Evolutionary conservation across 352 stramenopile genomes (phyloP), one percentile per base, ranked within the genome.

Genomic region (Phytophthora chlamydospora): DNA sequence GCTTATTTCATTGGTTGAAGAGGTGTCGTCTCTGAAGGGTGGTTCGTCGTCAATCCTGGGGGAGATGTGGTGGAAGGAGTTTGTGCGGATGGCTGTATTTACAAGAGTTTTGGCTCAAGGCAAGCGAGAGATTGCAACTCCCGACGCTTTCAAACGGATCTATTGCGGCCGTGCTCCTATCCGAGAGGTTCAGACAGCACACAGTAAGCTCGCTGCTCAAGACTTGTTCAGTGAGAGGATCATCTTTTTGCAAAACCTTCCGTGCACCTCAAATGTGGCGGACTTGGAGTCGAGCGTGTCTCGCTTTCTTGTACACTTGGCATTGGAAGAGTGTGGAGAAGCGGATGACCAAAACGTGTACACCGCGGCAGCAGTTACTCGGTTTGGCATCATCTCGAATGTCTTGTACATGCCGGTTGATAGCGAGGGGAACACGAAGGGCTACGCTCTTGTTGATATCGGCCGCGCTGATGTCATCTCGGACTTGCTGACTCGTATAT

Each of bases 271-370:
- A n/a, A 71, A 73, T 42, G 46, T 86, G 19, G 47, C 57, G 1
- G 72, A 83, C 8, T 54, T 93, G 17, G 42, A 67, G 34, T 31
- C 46, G 5, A 71, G 67, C 1, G 21, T 93, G 5, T 87, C 82
- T 27, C 80, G 76, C 6, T 90, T 82, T 44, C 62, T 93, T 21
- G 62, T 82, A 13, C 84, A 88, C 41, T 50, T 91, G 12, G 80
- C 82, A 24, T 68, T 91, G 16, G 79, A 93, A 47, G 83, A 90
- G 38, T 93, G 82, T 33, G 84, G 84, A 7, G 84, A 91, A 72
- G 80, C 80, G 3, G 84, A 93, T 35, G 84, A 93, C 49, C 78
- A 89, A 42, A 93, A 78, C 31, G 83, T 91, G 16, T 79, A 83
- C 39, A 91, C 81, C 10, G 85, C 85, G 5, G 77, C 81, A 11